Percentiles rank a stretch among this genome's conserved stretches.
Conservation (phyloP, 257 asterid species). For the Plectranthus barbatus region DNA sequence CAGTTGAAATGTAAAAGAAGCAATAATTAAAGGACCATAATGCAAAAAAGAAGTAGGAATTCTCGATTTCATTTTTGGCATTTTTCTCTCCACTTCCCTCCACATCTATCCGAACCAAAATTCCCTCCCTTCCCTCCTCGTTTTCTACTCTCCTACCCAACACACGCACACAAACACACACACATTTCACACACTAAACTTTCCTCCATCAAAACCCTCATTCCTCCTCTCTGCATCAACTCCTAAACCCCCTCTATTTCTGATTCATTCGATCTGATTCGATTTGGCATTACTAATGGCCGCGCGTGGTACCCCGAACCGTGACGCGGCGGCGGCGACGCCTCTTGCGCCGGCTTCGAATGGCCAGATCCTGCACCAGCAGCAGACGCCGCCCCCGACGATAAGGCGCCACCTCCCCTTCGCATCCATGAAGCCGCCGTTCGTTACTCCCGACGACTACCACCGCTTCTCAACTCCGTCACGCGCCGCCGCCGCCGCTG, state of each 20-base stretch:
- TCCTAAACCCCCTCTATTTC: conserved; percentile 7
- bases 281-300: conserved; percentile 30
- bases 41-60: conserved; percentile 20
- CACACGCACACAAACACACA: conserved; percentile 11
- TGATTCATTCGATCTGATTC: neutral
- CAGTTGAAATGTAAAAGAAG: neutral
- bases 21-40: neutral
- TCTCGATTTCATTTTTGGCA: conserved; percentile 14
- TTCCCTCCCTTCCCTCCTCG: conserved; percentile 95
- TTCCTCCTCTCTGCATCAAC: conserved; percentile 10
- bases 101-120: conserved; percentile 87
- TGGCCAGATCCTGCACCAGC: conserved; percentile 32
- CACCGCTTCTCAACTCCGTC: conserved; percentile 64
- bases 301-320: conserved; percentile 38
- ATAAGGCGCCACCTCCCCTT: conserved; percentile 73
- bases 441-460: conserved; percentile 54
- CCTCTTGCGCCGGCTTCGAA: conserved; percentile 27
- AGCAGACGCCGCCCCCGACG: conserved; percentile 38
- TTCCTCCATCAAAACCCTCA: conserved; percentile 27
- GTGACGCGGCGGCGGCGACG: conserved; percentile 39
- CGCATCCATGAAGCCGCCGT: conserved; percentile 76
- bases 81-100: conserved; percentile 59
- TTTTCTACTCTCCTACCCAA: conserved; percentile 35
- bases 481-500: conserved; percentile 30
- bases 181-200: conserved; percentile 12